Base-by-base conservation (phyloP, 2,329 filamentous ascomycete species). In the Chaetomium olivaceum region DNA sequence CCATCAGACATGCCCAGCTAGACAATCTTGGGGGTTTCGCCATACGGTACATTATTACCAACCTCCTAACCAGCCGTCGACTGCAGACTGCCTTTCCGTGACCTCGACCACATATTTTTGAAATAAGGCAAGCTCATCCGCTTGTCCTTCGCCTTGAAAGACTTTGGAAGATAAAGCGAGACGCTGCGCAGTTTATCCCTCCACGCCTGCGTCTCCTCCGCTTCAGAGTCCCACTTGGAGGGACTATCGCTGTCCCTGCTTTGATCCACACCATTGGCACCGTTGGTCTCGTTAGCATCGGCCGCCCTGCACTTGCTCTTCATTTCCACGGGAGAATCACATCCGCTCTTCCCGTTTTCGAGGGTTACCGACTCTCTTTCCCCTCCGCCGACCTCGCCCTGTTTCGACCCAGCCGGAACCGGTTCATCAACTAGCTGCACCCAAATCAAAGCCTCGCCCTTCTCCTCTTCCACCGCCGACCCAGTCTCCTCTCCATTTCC, bases 61-160 rank as follows among this genome's bases (percentile, higher is more conserved):
- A 7, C 11, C 6, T 8, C 25, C 29, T 25, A 61, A 3, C 43
- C 59, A 25, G 16, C 48, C n/a, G 21, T 31, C 48, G 57, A 57
- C 25, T 68, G 55, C 56, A 63, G 36, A 48, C 68, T 70, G 21
- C 51, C 56, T 51, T 54, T 70, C 52, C 33, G 25, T 19, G 61
- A 67, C 31, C 46, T 62, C 4, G 71, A 71, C 76, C 75, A 77
- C 2, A 73, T 55, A 7, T 69, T 71, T 39, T 71, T 73, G 27
- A 74, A 25, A 21, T 71, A 66, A n/a, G 76, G 76, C 68, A 78
- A 64, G 54, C 77, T 77, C 74, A 74, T 74, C 25, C 75, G 72
- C 62, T 74, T 75, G 5, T 73, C 67, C 21, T 61, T 67, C 1
- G 63, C 64, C 31, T 51, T 64, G 6, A 59, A 55, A 19, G 65